These are phyloP conservation scores for Vigna reflexopilosa DNA, from an alignment of 306 rosid genomes.

Conservation along the genomic window DNA sequence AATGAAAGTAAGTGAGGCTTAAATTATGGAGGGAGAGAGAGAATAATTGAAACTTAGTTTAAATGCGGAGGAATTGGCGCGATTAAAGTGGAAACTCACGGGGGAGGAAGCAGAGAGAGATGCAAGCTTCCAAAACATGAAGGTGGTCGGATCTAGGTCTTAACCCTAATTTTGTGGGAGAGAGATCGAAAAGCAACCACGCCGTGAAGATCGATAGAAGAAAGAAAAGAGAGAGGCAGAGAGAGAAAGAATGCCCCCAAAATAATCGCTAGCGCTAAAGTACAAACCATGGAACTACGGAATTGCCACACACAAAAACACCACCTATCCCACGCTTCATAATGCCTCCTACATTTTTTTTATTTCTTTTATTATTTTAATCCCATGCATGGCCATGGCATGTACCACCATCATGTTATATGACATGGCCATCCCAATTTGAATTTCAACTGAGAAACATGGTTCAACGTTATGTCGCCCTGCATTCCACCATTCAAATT, in stretches of 20 bases:
- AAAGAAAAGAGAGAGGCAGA: constrained; percentile 41
- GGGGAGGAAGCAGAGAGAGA: constrained; percentile 94
- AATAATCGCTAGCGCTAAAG: constrained; percentile 48
- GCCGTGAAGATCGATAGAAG: constrained; percentile 71
- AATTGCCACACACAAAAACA: constrained; percentile 16
- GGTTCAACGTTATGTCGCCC: not conserved
- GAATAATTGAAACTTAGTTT: constrained; percentile 29
- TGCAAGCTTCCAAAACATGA: constrained; percentile 98
- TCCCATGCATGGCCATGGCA: not conserved
- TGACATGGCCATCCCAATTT: not conserved
- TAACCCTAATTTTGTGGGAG: constrained; percentile 85
- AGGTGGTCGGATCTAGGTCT: constrained; percentile 67
- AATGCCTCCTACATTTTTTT: not conserved
- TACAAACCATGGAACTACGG: constrained; percentile 43
- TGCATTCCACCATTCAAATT: not conserved
- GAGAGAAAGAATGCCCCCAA: constrained; percentile 5
- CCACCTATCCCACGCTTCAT: constrained; percentile 31
- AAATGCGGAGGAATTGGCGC: constrained; percentile 44
- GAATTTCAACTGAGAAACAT: not conserved
- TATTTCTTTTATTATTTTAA: not conserved
- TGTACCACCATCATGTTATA: not conserved
- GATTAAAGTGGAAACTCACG: constrained; percentile 60
- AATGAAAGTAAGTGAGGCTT: constrained; percentile 28
- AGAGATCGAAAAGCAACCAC: constrained; percentile 64
- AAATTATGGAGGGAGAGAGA: constrained; percentile 5